Evolutionary conservation across 306 rosid genomes (phyloP).

Genomic region (Cucurbita ficifolia): DNA sequence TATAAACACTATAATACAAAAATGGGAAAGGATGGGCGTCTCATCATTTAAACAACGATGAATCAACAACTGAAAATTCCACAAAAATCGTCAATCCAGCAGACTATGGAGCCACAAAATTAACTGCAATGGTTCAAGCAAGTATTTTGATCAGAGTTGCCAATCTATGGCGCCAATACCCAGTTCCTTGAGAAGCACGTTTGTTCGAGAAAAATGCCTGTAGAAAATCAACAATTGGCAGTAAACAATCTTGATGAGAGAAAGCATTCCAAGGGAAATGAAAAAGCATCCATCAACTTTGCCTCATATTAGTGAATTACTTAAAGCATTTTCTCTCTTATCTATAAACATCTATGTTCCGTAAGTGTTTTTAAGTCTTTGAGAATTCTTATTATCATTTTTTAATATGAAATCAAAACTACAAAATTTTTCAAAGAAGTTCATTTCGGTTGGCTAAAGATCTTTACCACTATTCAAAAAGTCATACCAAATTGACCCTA

Average conservation of each 20-base stretch:
- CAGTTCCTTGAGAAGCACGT: slow-evolving; percentile 57
- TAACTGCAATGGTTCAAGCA: neutral
- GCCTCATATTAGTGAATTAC: neutral
- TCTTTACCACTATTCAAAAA: neutral
- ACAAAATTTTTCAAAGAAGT: too few relatives aligned
- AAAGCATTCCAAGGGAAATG: neutral
- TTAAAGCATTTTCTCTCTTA: too few relatives aligned
- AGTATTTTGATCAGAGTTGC: slow-evolving; percentile 40
- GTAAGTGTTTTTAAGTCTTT: too few relatives aligned
- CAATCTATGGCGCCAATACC: slow-evolving; percentile 56
- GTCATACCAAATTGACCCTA: neutral
- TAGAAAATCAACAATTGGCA: neutral
- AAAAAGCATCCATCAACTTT: neutral
- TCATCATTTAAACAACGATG: neutral
- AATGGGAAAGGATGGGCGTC: neutral
- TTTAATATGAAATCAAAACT: too few relatives aligned
- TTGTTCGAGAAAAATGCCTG: slow-evolving; percentile 91
- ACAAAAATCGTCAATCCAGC: neutral
- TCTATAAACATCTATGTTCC: too few relatives aligned
- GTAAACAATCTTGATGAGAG: neutral
- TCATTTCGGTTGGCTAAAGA: neutral
- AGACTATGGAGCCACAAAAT: neutral
- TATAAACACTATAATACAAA: neutral
- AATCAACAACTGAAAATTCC: neutral
- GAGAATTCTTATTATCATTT: too few relatives aligned